phyloP scores from a whole-genome alignment of 345 rosid genomes.

The Alliaria petiolata region DNA sequence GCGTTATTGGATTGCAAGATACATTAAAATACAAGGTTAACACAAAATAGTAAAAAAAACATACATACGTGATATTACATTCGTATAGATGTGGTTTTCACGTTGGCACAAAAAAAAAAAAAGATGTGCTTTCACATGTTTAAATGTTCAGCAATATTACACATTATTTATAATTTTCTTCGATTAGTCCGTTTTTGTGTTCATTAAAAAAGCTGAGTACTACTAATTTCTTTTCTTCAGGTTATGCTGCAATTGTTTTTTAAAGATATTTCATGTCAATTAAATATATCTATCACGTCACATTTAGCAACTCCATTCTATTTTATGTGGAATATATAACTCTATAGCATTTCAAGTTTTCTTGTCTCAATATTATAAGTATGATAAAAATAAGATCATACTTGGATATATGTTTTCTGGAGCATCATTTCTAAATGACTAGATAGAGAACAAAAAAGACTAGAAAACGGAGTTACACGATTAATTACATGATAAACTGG shows the following conservation, averaged over 20 bases:
- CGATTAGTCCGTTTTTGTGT: not conserved
- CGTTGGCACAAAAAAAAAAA: not conserved
- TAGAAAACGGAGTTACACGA: slow-evolving; percentile 6
- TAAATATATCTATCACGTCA: not conserved
- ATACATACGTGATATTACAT: not conserved
- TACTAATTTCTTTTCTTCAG: not conserved
- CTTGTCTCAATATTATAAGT: not conserved
- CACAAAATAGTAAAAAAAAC: not conserved
- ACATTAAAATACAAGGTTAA: slow-evolving; percentile 15
- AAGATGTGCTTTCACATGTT: not conserved
- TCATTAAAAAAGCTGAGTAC: not conserved
- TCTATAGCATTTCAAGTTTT: not conserved
- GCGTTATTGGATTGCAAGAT: slow-evolving; percentile 18
- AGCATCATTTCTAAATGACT: not conserved
- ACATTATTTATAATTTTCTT: not conserved
- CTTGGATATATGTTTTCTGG: not conserved
- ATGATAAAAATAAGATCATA: not conserved
- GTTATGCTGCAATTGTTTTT: not conserved
- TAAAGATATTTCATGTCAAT: not conserved
- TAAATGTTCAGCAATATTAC: not conserved
- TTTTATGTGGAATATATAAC: not conserved
- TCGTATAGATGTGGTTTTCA: not conserved
- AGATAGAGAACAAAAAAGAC: not conserved
- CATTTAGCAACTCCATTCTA: not conserved
- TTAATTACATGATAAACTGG: slow-evolving; percentile 6